These are phyloP conservation scores for Mortierella sp. DNA, from an alignment of 371 early-diverging fungal species.

Conservation along the genomic window DNA sequence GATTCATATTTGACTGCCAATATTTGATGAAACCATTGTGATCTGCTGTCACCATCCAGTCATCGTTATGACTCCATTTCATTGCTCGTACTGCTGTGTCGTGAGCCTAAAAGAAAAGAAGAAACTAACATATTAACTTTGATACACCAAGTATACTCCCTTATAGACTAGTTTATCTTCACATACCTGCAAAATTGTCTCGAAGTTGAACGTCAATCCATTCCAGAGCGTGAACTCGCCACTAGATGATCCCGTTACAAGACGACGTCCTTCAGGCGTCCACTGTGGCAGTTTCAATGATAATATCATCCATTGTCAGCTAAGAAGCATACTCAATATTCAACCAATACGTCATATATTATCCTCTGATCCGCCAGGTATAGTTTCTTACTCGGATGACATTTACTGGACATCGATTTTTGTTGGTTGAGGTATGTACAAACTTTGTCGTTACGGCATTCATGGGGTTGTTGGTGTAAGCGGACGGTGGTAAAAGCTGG, in stretches of 20 bases:
- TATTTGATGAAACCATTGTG: constrained; percentile 98
- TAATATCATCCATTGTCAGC: neutral
- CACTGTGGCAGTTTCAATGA: constrained; percentile 71
- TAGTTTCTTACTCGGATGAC: constrained; percentile 81
- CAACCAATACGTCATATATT: neutral
- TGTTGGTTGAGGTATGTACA: constrained; percentile 98
- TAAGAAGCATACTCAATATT: neutral
- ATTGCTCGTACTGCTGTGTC: constrained; percentile 96
- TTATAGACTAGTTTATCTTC: neutral
- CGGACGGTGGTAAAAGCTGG: constrained; percentile 83
- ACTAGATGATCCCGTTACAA: constrained; percentile 97
- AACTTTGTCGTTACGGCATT: constrained; percentile 93
- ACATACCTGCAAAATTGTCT: constrained; percentile 96
- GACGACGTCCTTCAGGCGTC: constrained; percentile 99
- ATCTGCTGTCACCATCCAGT: constrained; percentile 98
- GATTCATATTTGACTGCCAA: constrained; percentile 99
- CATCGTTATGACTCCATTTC: constrained; percentile 98
- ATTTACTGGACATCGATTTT: constrained; percentile 96
- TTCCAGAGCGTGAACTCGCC: constrained; percentile 99
- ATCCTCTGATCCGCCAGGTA: neutral
- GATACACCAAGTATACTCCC: neutral
- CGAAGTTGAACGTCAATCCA: constrained; percentile 99
- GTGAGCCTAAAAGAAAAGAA: constrained; percentile 77
- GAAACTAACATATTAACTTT: neutral
- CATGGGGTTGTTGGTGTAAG: constrained; percentile 82